Percentiles rank a stretch among this genome's conserved stretches.
phyloP scores from a whole-genome alignment of 371 early-diverging fungal species.

The Umbelopsis sp. region DNA sequence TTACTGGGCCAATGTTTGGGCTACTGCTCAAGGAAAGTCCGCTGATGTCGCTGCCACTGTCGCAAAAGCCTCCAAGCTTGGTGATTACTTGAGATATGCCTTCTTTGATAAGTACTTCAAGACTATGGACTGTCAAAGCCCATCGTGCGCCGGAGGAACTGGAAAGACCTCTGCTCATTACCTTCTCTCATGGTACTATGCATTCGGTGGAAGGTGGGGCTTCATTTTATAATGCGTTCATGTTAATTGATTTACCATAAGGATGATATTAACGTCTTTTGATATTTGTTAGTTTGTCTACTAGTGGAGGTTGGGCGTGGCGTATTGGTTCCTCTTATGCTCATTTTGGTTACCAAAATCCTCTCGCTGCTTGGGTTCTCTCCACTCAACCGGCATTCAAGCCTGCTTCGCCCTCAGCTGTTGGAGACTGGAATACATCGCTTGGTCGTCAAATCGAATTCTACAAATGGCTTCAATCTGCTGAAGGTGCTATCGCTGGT shows the following conservation, averaged over 20 bases:
- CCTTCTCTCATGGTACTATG: constrained; percentile 1
- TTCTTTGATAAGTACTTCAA: not conserved
- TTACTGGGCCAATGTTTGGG: constrained; percentile 1
- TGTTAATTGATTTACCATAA: no score
- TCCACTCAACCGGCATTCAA: not conserved
- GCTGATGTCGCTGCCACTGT: constrained; percentile 1
- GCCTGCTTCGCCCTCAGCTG: not conserved
- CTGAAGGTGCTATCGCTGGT: constrained; percentile 2
- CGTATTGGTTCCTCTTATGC: constrained; percentile 3
- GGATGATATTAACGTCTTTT: no score
- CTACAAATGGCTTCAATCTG: constrained; percentile 2
- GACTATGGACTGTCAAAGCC: not conserved
- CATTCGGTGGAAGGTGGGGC: not conserved
- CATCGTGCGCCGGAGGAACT: not conserved
- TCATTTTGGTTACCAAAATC: constrained; percentile 1
- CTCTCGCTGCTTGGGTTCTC: constrained; percentile 1
- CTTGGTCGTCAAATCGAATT: constrained; percentile 5
- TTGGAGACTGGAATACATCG: not conserved
- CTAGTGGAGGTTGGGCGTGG: not conserved
- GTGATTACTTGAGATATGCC: not conserved
- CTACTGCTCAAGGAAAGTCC: not conserved
- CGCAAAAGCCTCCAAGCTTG: not conserved
- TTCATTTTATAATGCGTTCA: no score
- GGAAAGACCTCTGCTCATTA: not conserved
- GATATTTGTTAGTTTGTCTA: not conserved